phyloP scores from a whole-genome alignment of 768 basidiomycete species.

The Daedaleopsis nitida region DNA sequence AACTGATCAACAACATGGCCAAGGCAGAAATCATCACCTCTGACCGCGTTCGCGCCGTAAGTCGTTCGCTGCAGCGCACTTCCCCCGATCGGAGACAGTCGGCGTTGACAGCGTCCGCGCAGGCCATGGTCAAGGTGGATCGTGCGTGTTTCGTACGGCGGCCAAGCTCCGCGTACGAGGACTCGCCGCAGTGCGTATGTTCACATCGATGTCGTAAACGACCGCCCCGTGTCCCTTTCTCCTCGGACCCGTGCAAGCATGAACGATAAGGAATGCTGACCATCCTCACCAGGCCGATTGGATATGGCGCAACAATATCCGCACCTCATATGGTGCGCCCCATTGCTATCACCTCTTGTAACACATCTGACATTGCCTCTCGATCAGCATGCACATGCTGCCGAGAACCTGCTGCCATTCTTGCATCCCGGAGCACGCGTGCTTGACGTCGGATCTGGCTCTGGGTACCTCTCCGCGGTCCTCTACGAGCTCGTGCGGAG shows the following conservation, averaged over 20 bases:
- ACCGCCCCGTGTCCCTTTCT: neutral
- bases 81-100: neutral
- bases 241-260: neutral
- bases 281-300: conserved; percentile 48
- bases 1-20: conserved; percentile 72
- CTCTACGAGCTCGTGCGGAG: conserved; percentile 68
- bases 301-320: conserved; percentile 88
- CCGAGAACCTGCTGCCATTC: conserved; percentile 73
- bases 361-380: neutral
- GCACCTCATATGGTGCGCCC: conserved; percentile 89
- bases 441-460: conserved; percentile 89
- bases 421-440: conserved; percentile 72
- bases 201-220: neutral
- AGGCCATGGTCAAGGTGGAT: conserved; percentile 52
- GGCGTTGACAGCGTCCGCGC: neutral
- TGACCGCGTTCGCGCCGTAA: conserved; percentile 55
- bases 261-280: neutral
- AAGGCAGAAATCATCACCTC: conserved; percentile 56
- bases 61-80: conserved; percentile 20
- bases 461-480: conserved; percentile 84
- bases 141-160: conserved; percentile 47
- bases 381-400: conserved; percentile 79
- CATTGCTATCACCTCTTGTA: neutral
- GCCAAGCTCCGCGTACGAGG: conserved; percentile 44
- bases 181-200: conserved; percentile 47